Base-by-base conservation (phyloP, 2,329 filamentous ascomycete genomes). In the Colletotrichum falcatum region DNA sequence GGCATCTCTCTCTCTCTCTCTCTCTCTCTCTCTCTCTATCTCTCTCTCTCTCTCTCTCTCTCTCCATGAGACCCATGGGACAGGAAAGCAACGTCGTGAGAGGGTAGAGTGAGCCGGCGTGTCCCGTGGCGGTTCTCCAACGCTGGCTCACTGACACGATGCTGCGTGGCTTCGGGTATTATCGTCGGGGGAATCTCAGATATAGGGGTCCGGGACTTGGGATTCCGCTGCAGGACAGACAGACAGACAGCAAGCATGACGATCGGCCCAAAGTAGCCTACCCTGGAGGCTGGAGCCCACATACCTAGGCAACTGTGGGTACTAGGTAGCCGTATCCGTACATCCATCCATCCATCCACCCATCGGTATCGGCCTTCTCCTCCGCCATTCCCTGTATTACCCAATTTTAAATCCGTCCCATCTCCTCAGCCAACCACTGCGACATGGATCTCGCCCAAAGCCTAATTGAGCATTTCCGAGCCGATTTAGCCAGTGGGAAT, bases 401-500 rank as follows among this genome's bases (percentile, higher is more conserved):
- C 46, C 69, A 71, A 71, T 71, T 71, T 70, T 51, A 51, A 71
- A 44, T 71, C 70, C 69, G 33, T 71, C 69, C 69, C 65, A 70
- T 71, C 69, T 71, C 65, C 33, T 71, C 55, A 65, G 54, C 69
- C 69, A 69, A 71, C 46, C 67, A 59, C 49, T 5, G 16, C 33
- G 30, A 44, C 67, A 70, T 28, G 67, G 67, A 70, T 70, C 58
- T 51, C 30, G 28, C 55, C 33, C 3, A 16, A 42, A 55, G 39
- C 26, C 49, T 53, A 39, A 44, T n/a, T 61, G 67, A 61, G 67
- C n/a, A 42, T 58, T 58, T 68, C 65, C 53, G 28, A 56, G 44
- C 44, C 14, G 39, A 28, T 30, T 28, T 26, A 28, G n/a, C 65
- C 53, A 53, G 65, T 68, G 53, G 61, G 20, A 48, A 26, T 26